These are phyloP conservation scores for Populus davidiana DNA, from an alignment of 345 rosid genomes.

Conservation along the genomic window DNA sequence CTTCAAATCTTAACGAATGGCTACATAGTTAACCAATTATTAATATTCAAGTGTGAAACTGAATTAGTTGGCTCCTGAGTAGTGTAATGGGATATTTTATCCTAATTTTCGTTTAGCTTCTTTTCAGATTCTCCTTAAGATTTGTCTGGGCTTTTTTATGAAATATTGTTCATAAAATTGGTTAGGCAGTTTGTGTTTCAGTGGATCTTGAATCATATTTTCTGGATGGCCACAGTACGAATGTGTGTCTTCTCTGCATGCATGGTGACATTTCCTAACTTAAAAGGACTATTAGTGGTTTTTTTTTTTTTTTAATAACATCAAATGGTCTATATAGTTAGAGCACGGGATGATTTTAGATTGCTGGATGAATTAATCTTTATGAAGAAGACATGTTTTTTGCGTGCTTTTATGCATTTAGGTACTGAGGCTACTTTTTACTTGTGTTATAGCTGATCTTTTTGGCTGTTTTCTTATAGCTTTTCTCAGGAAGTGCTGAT, in stretches of 20 bases:
- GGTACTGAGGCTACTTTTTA: background rate
- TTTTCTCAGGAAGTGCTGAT: constrained; percentile 89
- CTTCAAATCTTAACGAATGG: background rate
- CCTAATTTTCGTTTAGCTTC: background rate
- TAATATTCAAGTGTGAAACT: background rate
- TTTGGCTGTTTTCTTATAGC: constrained; percentile 38
- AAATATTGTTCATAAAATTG: background rate
- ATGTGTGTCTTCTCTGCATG: background rate
- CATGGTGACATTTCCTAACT: background rate
- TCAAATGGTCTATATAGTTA: background rate
- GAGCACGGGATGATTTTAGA: background rate
- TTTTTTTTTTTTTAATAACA: no score
- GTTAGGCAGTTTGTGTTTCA: background rate
- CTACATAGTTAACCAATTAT: background rate
- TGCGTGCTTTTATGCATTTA: background rate
- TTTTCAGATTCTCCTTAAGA: background rate
- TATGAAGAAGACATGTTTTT: background rate
- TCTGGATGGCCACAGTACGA: background rate
- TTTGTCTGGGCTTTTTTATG: background rate
- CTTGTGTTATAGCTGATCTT: background rate
- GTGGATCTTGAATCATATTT: background rate
- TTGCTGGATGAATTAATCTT: background rate
- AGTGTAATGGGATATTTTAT: background rate
- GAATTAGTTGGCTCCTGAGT: background rate
- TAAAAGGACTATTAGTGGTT: no score